Base-by-base conservation (phyloP, 2,329 filamentous ascomycete genomes). In the Nemania sp. region DNA sequence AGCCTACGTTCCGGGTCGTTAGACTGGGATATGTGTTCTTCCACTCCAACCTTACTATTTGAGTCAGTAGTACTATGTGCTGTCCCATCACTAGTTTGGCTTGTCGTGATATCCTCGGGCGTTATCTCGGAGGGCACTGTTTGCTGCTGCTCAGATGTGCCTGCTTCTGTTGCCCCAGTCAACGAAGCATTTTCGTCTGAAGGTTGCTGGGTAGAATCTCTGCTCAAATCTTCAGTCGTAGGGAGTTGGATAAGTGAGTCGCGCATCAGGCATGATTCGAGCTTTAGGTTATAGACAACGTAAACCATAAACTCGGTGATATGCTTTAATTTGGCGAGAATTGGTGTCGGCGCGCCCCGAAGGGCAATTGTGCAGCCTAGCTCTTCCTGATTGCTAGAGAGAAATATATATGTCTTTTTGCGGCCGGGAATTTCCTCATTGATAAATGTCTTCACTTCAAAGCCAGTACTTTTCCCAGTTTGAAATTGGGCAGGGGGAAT, bases 281-380 rank as follows among this genome's bases (percentile, higher is more conserved):
- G 86, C 77, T 97, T 97, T 61, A 99, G 85, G 75, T 98, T 99
- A 81, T 99, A 99, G 13, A 98, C 94, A 22, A 99, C 97, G 74
- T 98, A 99, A 43, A 97, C 92, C 95, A 99, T 98, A 77, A 99
- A 98, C 77, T 99, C 96, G 11, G 95, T 96, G 72, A 99, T 96
- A 60, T 90, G 88, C 81, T 99, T 99, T 79, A 99, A 89, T 73
- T 90, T 92, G 1, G 89, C 84, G 20, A 99, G 85, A 0, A 89
- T 85, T 55, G 88, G 83, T 32, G 89, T 90, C 67, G 92, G 89
- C 3, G 92, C 93, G 1, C 96, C 96, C 53, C 96, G 90, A 24
- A 99, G 84, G 13, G 94, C 93, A 73, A 99, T 97, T 0, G 96
- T 99, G 77, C 96, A 98, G 0, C 96, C 97, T 1, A 99, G 87